These are phyloP conservation scores for Paramyrothecium sp. DNA, from an alignment of 2,329 filamentous ascomycete genomes.

Conservation along the genomic window DNA sequence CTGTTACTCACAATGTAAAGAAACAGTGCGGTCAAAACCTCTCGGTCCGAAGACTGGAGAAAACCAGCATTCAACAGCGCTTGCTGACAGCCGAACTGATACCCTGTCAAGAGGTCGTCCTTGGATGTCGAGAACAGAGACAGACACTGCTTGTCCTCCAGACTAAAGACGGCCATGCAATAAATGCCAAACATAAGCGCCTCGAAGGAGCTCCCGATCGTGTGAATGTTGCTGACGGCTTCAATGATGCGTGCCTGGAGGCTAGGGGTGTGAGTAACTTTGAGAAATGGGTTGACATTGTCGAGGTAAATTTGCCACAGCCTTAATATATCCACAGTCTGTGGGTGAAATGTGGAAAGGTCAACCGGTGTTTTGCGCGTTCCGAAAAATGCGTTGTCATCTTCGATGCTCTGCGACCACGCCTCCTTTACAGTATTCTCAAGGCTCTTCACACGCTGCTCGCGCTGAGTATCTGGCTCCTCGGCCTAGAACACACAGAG, in stretches of 20 bases:
- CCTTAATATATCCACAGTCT: constrained; percentile 41
- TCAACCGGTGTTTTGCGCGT: constrained; percentile 36
- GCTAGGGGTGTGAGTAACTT: constrained; percentile 55
- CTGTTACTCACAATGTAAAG: constrained; percentile 49
- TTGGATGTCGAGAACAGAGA: constrained; percentile 38
- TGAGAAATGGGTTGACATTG: constrained; percentile 58
- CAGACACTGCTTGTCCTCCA: constrained; percentile 41
- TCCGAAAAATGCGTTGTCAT: constrained; percentile 54
- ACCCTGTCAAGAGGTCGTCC: constrained; percentile 37
- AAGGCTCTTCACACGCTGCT: neutral
- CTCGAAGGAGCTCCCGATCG: constrained; percentile 40
- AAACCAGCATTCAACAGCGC: constrained; percentile 51
- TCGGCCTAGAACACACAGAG: constrained; percentile 3
- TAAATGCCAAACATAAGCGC: constrained; percentile 58
- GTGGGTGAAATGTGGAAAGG: constrained; percentile 49
- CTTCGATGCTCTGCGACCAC: constrained; percentile 42
- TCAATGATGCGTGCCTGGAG: constrained; percentile 52
- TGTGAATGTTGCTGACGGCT: constrained; percentile 38
- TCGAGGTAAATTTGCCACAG: constrained; percentile 59
- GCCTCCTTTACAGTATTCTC: constrained; percentile 35
- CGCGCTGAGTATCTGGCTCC: neutral
- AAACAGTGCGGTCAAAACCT: constrained; percentile 54
- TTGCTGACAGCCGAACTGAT: constrained; percentile 49
- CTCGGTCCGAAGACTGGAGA: constrained; percentile 46
- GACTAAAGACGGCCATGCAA: constrained; percentile 36